Percentiles rank a stretch among this genome's conserved stretches.
Conservation (phyloP, 345 rosid genomes). For the Populus ilicifolia region DNA sequence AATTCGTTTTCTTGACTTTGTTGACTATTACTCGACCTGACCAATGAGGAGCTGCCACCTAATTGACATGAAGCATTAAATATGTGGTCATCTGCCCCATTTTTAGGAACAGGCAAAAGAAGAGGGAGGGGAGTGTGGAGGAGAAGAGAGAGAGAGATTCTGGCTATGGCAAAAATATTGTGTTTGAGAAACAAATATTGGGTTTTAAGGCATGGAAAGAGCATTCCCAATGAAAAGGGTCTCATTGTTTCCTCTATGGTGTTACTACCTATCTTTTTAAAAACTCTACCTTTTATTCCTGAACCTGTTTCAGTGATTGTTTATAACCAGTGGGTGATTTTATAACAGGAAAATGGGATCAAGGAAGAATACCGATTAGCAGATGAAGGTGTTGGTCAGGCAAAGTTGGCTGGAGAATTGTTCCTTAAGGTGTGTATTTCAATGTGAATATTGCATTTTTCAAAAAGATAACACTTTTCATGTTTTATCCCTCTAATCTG, state of each 20-base stretch:
- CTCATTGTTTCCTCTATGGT: conserved; percentile 77
- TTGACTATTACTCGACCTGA: not conserved
- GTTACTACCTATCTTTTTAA: conserved; percentile 6
- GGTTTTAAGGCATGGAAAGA: conserved; percentile 78
- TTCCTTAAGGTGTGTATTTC: conserved; percentile 56
- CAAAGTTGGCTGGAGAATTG: conserved; percentile 60
- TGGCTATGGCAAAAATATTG: not conserved
- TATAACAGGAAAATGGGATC: conserved; percentile 66
- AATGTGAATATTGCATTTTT: not conserved
- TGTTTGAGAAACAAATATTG: conserved; percentile 60
- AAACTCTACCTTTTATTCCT: not conserved
- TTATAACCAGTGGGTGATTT: not conserved
- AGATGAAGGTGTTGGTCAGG: conserved; percentile 68
- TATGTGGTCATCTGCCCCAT: not conserved
- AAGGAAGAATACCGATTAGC: conserved; percentile 64
- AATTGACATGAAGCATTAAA: not conserved
- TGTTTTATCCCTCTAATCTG: not conserved
- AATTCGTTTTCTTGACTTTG: not conserved
- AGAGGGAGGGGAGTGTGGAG: not conserved
- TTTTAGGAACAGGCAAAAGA: not conserved
- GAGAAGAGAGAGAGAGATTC: not conserved
- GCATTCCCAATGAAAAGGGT: conserved; percentile 89
- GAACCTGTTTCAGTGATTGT: not conserved
- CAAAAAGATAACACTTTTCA: not conserved
- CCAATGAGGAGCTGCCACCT: not conserved